Base-by-base conservation (phyloP, 768 basidiomycete genomes). In the Pisolithus microcarpus region DNA sequence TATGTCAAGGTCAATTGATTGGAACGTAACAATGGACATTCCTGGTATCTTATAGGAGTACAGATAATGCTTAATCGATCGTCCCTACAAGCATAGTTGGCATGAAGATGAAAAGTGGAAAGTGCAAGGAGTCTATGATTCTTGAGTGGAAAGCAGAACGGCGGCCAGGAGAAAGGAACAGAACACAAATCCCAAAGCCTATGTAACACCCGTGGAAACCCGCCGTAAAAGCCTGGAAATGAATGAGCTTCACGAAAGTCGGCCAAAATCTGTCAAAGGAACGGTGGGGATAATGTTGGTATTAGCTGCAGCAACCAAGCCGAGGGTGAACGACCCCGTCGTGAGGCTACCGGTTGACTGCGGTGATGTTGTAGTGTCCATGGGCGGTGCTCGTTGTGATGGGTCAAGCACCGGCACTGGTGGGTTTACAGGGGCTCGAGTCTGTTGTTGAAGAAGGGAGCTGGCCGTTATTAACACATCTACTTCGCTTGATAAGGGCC, bases 401-500 rank as follows among this genome's bases (percentile, higher is more conserved):
- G 61, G 54, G 57, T 67, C 65, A 36, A 59, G 53, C 44, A 56
- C 45, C 21, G 58, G 38, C 46, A 58, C 51, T 36, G 64, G 48
- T 53, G 61, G 58, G 58, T 61, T 61, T 56, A 64, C 52, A 46
- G 65, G 49, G 55, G 54, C 40, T 43, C 63, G 69, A 43, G 65
- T 69, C 51, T 76, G 74, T 46, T 75, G 75, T 52, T 75, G 73
- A 24, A 77, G 70, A 47, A 80, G 68, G 40, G 75, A 71, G 55
- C 69, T 74, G 38, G 87, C 86, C 3, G 86, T 82, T 60, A 85
- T 81, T 59, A 90, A 75, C 56, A 90, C 86, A 58, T 90, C 87
- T 47, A 91, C 83, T 60, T 88, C 88, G 49, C 81, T 87, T 34
- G 85, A 85, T 38, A 77, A 66, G 15, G 81, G 79, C 28, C 86